These are phyloP conservation scores for Chrysoporthe deuterocubensis DNA, from an alignment of 2,329 filamentous ascomycete species.

Conservation along the genomic window DNA sequence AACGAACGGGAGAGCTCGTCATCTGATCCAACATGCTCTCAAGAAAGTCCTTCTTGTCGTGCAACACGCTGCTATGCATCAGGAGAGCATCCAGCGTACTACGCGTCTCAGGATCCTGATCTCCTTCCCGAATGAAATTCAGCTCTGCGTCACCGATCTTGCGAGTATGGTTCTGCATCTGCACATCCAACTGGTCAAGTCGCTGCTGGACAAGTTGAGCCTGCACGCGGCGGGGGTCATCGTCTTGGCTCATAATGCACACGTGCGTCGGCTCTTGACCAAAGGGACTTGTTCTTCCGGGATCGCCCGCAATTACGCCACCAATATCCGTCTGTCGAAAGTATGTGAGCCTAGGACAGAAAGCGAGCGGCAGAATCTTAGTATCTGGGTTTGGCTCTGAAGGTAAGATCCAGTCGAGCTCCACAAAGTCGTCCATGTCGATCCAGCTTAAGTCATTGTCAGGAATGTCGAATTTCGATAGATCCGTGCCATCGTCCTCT, in stretches of 20 bases:
- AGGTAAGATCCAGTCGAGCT: slow-evolving; percentile 93
- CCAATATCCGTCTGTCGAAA: slow-evolving; percentile 95
- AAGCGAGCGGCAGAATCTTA: slow-evolving; percentile 90
- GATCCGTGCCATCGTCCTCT: slow-evolving; percentile 64
- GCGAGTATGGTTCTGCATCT: slow-evolving; percentile 75
- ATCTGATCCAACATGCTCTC: slow-evolving; percentile 62
- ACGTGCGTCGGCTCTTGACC: slow-evolving; percentile 92
- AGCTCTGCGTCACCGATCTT: slow-evolving; percentile 78
- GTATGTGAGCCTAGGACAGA: slow-evolving; percentile 93
- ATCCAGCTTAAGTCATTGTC: slow-evolving; percentile 97
- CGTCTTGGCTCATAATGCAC: slow-evolving; percentile 91
- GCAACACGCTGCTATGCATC: slow-evolving; percentile 58
- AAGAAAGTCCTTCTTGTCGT: slow-evolving; percentile 62
- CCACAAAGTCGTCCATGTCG: slow-evolving; percentile 99
- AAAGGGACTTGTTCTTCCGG: slow-evolving; percentile 83
- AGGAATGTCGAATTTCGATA: slow-evolving; percentile 92
- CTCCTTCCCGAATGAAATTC: slow-evolving; percentile 58
- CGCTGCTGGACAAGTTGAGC: slow-evolving; percentile 82
- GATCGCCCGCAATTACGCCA: slow-evolving; percentile 77
- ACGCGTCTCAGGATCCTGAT: slow-evolving; percentile 54
- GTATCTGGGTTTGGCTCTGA: slow-evolving; percentile 90
- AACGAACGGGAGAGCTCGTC: slow-evolving; percentile 38
- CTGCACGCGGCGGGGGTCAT: slow-evolving; percentile 88
- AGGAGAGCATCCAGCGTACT: slow-evolving; percentile 64
- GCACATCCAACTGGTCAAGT: slow-evolving; percentile 75